phyloP scores from a whole-genome alignment of 1,139 yeast genomes.

The Eremothecium sinecaudum region DNA sequence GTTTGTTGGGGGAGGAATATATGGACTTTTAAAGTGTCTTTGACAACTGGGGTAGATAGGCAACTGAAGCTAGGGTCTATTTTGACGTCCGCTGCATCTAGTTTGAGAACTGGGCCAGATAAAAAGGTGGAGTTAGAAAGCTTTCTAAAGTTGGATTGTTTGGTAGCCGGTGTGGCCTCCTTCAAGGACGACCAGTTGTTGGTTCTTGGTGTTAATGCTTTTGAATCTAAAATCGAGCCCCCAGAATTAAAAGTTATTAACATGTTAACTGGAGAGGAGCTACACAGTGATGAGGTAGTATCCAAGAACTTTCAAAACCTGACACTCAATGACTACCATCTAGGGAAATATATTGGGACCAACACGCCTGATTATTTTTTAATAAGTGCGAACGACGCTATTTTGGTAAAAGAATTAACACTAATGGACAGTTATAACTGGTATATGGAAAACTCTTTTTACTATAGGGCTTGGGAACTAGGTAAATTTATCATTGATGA shows the following conservation, averaged over 20 bases:
- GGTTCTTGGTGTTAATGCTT: constrained; percentile 45
- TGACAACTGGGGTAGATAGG: constrained; percentile 12
- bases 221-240: constrained; percentile 27
- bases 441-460: constrained; percentile 50
- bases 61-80: constrained; percentile 28
- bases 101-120: constrained; percentile 49
- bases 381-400: constrained; percentile 74
- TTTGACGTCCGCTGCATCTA: constrained; percentile 61
- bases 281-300: constrained; percentile 75
- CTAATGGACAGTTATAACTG: constrained; percentile 63
- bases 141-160: constrained; percentile 35
- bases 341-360: constrained; percentile 41
- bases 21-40: constrained; percentile 56
- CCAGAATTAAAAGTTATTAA: constrained; percentile 73
- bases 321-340: constrained; percentile 72
- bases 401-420: constrained; percentile 61
- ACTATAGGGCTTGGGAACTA: constrained; percentile 67
- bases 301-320: constrained; percentile 49
- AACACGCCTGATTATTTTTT: constrained; percentile 46
- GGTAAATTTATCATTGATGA: constrained; percentile 48
- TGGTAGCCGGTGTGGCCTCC: constrained; percentile 71
- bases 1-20: constrained; percentile 79
- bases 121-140: constrained; percentile 48
- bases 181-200: constrained; percentile 59
- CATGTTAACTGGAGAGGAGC: constrained; percentile 57